Conservation (phyloP, 345 rosid genomes). For the Abelmoschus esculentus region DNA sequence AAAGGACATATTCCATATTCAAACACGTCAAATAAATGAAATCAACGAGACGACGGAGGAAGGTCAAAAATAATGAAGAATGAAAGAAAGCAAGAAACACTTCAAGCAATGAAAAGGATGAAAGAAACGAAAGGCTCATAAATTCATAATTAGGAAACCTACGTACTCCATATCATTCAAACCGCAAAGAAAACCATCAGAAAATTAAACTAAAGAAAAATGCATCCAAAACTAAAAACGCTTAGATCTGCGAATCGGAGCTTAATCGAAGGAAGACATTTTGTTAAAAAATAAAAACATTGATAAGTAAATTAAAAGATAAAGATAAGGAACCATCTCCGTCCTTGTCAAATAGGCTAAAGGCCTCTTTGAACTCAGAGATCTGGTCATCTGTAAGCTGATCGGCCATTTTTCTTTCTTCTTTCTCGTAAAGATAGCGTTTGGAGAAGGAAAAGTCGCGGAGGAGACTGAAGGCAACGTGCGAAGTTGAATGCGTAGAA, state of each 20-base stretch:
- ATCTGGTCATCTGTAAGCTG: neutral
- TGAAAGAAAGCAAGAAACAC: neutral
- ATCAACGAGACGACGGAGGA: neutral
- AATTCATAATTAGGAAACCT: neutral
- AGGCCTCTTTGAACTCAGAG: neutral
- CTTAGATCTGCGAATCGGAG: conserved; percentile 9
- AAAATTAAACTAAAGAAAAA: neutral
- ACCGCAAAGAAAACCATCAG: neutral
- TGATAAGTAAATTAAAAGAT: neutral
- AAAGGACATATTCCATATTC: too few relatives aligned
- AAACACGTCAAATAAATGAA: neutral
- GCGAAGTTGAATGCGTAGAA: neutral
- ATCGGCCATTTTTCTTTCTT: neutral
- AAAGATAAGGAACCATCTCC: neutral
- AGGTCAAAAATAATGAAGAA: neutral
- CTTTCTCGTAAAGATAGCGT: neutral
- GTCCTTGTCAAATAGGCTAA: neutral
- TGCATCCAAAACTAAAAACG: neutral
- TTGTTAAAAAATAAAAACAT: neutral
- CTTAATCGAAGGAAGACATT: neutral
- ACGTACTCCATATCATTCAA: neutral
- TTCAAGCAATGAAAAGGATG: neutral
- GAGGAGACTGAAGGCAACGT: neutral
- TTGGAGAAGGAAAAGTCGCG: neutral
- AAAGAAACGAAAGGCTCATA: neutral